Conservation (phyloP, 306 rosid genomes). For the Glycine soja region DNA sequence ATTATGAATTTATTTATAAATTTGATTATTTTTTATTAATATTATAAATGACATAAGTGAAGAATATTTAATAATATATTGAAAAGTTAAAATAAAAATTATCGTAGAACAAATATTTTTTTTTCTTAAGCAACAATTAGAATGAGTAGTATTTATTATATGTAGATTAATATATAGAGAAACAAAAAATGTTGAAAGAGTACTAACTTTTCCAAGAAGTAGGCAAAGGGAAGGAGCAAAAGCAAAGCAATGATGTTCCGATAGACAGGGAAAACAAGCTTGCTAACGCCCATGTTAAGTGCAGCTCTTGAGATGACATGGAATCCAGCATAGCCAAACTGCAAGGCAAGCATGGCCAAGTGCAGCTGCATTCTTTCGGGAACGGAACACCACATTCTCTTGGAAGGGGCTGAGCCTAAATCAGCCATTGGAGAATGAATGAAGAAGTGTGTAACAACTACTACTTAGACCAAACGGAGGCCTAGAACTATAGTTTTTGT, state of each 20-base stretch:
- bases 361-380: constrained; percentile 83
- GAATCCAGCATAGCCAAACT: constrained; percentile 92
- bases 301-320: constrained; percentile 90
- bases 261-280: constrained; percentile 85
- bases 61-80: too few species aligned
- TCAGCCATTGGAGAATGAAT: constrained; percentile 59
- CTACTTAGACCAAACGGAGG: constrained; percentile 1
- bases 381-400: constrained; percentile 76
- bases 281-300: constrained; percentile 91
- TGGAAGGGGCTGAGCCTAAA: constrained; percentile 53
- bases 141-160: too few species aligned
- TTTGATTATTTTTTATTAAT: too few species aligned
- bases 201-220: constrained; percentile 75
- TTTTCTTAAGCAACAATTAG: too few species aligned
- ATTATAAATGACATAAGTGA: too few species aligned
- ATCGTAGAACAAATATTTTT: too few species aligned
- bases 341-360: constrained; percentile 86
- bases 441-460: not conserved
- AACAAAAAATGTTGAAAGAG: not conserved
- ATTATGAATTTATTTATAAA: too few species aligned
- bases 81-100: too few species aligned
- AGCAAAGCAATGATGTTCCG: constrained; percentile 86
- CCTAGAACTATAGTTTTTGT: constrained; percentile 8
- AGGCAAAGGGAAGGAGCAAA: constrained; percentile 85
- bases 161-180: too few species aligned